Percentiles rank a stretch among this genome's conserved stretches.
phyloP scores from a whole-genome alignment of 805 yeast species.

The Soucietia sequanensis region DNA sequence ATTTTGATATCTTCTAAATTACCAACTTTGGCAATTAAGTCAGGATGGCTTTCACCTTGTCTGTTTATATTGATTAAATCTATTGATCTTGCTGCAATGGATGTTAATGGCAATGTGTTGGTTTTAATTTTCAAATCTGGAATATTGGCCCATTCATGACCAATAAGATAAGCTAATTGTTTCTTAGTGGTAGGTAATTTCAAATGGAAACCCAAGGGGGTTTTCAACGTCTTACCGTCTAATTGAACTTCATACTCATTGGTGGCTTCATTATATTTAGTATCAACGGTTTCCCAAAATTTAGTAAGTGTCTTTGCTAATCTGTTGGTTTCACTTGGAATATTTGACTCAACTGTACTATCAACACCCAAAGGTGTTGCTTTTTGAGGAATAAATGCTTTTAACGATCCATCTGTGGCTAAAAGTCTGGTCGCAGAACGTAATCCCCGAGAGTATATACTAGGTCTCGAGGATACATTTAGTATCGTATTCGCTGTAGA shows the following conservation, averaged over 20 bases:
- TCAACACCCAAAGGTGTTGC: conserved; percentile 20
- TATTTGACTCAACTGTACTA: conserved; percentile 49
- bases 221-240: conserved; percentile 74
- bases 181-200: conserved; percentile 58
- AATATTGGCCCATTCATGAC: conserved; percentile 84
- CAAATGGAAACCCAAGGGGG: conserved; percentile 77
- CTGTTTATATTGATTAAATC: conserved; percentile 51
- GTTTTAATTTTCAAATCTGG: conserved; percentile 67
- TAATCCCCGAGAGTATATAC: too few species aligned
- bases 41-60: conserved; percentile 30
- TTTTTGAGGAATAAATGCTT: conserved; percentile 9
- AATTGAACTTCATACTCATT: conserved; percentile 54
- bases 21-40: conserved; percentile 60
- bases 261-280: conserved; percentile 27
- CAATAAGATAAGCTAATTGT: conserved; percentile 69
- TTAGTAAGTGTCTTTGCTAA: conserved; percentile 64
- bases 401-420: conserved; percentile 17
- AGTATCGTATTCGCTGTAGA: too few species aligned
- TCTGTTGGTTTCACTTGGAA: conserved; percentile 62
- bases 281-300: conserved; percentile 78
- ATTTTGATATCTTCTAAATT: conserved; percentile 54
- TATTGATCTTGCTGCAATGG: conserved; percentile 81
- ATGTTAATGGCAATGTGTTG: conserved; percentile 81
- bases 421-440: background rate
- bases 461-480: too few species aligned